Percentiles rank a stretch among this genome's conserved stretches.
phyloP scores from a whole-genome alignment of 331 rosid species.

The Malus hybrid region DNA sequence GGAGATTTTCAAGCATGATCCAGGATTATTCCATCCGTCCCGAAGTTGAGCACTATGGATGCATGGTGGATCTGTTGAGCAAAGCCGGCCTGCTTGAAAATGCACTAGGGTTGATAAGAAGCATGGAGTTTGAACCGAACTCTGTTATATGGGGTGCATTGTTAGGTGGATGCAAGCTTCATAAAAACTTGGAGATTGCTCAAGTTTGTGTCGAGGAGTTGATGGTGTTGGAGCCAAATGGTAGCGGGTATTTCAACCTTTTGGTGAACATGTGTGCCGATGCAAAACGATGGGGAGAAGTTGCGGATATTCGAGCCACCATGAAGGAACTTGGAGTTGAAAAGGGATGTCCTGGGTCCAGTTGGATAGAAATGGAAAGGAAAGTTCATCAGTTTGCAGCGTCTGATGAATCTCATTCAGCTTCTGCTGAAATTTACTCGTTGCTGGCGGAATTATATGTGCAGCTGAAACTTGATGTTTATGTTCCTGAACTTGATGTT shows the following conservation, averaged over 20 bases:
- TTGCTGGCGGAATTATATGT: conserved; percentile 44
- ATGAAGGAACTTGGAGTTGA: conserved; percentile 68
- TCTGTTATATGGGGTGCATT: conserved; percentile 78
- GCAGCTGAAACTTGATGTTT: conserved; percentile 46
- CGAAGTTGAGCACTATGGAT: conserved; percentile 69
- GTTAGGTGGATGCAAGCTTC: conserved; percentile 71
- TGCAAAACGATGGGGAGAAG: conserved; percentile 57
- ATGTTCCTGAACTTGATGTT: conserved; percentile 28
- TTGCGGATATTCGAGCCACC: conserved; percentile 38
- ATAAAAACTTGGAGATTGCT: conserved; percentile 54
- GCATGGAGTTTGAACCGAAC: conserved; percentile 54
- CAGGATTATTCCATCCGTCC: conserved; percentile 45
- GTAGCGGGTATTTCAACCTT: conserved; percentile 63
- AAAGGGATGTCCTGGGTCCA: conserved; percentile 65
- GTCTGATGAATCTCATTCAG: conserved; percentile 47
- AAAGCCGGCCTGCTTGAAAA: conserved; percentile 70
- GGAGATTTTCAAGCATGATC: conserved; percentile 51
- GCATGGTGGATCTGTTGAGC: conserved; percentile 77
- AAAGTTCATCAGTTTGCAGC: conserved; percentile 57
- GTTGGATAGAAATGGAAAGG: conserved; percentile 61
- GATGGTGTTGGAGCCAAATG: conserved; percentile 51
- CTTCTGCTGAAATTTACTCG: conserved; percentile 34
- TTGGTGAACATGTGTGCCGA: conserved; percentile 63
- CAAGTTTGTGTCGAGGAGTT: conserved; percentile 38
- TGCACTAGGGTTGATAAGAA: conserved; percentile 53